Percentiles rank a stretch among this genome's conserved stretches.
These are phyloP conservation scores for Plantago major DNA, from an alignment of 257 asterid species.

Conservation along the genomic window DNA sequence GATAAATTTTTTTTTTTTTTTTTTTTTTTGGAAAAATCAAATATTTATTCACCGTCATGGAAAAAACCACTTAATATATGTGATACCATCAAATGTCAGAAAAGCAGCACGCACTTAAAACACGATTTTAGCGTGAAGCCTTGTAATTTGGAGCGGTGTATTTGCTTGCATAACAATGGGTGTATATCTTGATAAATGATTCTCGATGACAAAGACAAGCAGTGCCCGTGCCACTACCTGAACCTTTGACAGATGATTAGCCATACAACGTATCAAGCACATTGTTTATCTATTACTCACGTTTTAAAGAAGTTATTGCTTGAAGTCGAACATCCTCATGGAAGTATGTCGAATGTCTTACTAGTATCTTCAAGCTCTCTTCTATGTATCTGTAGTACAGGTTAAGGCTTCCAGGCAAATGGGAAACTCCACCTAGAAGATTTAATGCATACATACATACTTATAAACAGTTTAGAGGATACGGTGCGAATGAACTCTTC, in stretches of 20 bases:
- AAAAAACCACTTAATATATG: too few species aligned
- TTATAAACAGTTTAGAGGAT: slow-evolving; percentile 42
- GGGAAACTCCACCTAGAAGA: neutral
- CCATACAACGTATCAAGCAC: slow-evolving; percentile 3
- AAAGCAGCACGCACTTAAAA: neutral
- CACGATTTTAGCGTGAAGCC: slow-evolving; percentile 4
- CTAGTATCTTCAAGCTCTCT: slow-evolving; percentile 78
- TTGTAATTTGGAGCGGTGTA: neutral
- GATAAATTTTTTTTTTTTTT: too few species aligned
- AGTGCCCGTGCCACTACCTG: neutral
- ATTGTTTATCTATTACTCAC: slow-evolving; percentile 42
- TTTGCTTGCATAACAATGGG: slow-evolving; percentile 10
- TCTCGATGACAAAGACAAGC: slow-evolving; percentile 1
- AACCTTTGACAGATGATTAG: slow-evolving; percentile 14
- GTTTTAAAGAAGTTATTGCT: slow-evolving; percentile 78
- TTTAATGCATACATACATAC: neutral
- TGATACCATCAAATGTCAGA: too few species aligned
- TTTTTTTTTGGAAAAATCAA: too few species aligned
- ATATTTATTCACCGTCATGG: too few species aligned
- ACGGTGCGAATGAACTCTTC: slow-evolving; percentile 82
- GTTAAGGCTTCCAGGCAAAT: slow-evolving; percentile 43
- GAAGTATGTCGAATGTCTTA: slow-evolving; percentile 79
- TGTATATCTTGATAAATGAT: neutral
- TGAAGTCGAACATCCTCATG: slow-evolving; percentile 98
- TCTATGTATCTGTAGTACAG: slow-evolving; percentile 69